Conservation (phyloP, 148 eudicot species). For the Camellia japonica region DNA sequence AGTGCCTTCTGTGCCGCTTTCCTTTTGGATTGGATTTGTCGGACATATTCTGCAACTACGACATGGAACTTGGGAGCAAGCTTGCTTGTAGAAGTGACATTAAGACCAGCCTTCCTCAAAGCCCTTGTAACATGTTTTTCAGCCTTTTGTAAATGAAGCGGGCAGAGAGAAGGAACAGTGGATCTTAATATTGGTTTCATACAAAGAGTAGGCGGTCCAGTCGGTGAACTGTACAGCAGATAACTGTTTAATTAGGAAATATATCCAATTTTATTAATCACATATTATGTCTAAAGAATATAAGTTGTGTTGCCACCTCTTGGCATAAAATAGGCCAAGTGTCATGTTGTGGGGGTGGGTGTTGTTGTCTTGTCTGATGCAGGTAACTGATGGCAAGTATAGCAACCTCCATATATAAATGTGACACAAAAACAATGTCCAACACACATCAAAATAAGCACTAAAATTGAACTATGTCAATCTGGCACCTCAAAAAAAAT, state of each 20-base stretch:
- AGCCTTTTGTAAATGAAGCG: slow-evolving; percentile 31
- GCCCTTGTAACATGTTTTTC: slow-evolving; percentile 37
- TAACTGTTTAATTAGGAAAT: background rate
- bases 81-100: slow-evolving; percentile 37
- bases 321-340: background rate
- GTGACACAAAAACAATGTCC: background rate
- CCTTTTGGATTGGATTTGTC: slow-evolving; percentile 52
- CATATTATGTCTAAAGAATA: background rate
- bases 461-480: background rate
- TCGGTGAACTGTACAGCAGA: slow-evolving; percentile 24
- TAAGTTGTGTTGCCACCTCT: background rate
- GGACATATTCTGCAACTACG: slow-evolving; percentile 51
- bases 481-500: too few species aligned
- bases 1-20: slow-evolving; percentile 28
- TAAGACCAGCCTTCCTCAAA: slow-evolving; percentile 56
- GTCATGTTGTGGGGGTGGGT: slow-evolving; percentile 1
- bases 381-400: background rate
- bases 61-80: slow-evolving; percentile 57
- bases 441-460: background rate
- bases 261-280: background rate
- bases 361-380: background rate
- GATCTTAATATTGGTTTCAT: slow-evolving; percentile 56
- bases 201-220: slow-evolving; percentile 41
- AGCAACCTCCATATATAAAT: background rate
- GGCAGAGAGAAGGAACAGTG: slow-evolving; percentile 48